phyloP scores from a whole-genome alignment of 2,329 filamentous ascomycete genomes.

The Botrytis byssoidea region DNA sequence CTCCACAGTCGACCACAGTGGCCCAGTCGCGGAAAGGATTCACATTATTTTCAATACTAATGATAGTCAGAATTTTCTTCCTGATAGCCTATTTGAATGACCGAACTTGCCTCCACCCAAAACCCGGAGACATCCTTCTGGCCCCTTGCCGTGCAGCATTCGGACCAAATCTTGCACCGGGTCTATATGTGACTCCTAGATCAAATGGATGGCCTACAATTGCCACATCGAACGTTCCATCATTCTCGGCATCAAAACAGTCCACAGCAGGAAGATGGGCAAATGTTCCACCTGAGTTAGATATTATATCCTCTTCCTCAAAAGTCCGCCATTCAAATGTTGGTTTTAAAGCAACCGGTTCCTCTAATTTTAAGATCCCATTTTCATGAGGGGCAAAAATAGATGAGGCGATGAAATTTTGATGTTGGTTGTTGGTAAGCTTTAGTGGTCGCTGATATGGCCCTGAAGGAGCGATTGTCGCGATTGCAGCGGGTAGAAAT shows the following conservation, averaged over 20 bases:
- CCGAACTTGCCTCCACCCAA: conserved; percentile 33
- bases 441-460: not conserved
- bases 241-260: conserved; percentile 31
- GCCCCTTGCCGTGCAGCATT: conserved; percentile 36
- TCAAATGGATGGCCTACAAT: conserved; percentile 39
- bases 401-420: conserved; percentile 25
- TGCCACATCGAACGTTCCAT: conserved; percentile 36
- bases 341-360: conserved; percentile 29
- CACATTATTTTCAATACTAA: conserved; percentile 34
- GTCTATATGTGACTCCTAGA: conserved; percentile 36
- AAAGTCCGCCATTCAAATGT: conserved; percentile 26
- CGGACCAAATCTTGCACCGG: conserved; percentile 37
- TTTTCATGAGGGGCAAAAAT: conserved; percentile 23
- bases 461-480: not conserved
- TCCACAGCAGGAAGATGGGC: conserved; percentile 34
- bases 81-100: not conserved
- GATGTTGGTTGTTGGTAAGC: not conserved
- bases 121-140: conserved; percentile 29
- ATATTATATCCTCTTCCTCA: conserved; percentile 19
- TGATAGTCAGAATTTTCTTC: conserved; percentile 19
- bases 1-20: conserved; percentile 35
- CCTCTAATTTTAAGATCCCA: not conserved
- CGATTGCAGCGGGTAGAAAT: not conserved
- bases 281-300: conserved; percentile 29
- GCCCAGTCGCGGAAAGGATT: conserved; percentile 38